These are phyloP conservation scores for Cylindrotheca closterium DNA, from an alignment of 108 stramenopile genomes.

Conservation along the genomic window DNA sequence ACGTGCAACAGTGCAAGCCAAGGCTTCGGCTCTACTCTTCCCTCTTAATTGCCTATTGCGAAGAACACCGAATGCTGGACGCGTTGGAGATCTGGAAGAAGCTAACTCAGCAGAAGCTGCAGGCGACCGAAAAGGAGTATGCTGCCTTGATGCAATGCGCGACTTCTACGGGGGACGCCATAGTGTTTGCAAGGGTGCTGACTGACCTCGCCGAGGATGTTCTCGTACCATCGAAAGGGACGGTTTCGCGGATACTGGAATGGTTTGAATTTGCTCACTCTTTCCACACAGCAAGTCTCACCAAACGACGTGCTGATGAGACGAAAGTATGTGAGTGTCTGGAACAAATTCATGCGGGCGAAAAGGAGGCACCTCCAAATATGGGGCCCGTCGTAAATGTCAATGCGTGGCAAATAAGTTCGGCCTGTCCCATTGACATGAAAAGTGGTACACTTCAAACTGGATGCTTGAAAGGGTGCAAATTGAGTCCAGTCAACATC, in stretches of 20 bases:
- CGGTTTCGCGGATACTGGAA: conserved; percentile 47
- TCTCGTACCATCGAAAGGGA: conserved; percentile 62
- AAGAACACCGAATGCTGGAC: conserved; percentile 21
- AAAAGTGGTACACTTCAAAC: conserved; percentile 47
- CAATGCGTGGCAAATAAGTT: conserved; percentile 49
- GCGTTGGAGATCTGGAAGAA: conserved; percentile 65
- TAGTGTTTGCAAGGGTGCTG: conserved; percentile 62
- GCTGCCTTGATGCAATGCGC: conserved; percentile 58
- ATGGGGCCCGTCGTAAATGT: conserved; percentile 39
- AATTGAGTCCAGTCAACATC: conserved; percentile 57
- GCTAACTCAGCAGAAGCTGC: conserved; percentile 27
- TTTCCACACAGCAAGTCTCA: conserved; percentile 2
- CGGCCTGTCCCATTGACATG: conserved; percentile 49
- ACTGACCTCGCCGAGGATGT: conserved; percentile 78
- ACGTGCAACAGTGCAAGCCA: conserved; percentile 62
- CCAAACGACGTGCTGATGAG: conserved; percentile 4
- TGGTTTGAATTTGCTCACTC: conserved; percentile 64
- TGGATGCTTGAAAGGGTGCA: conserved; percentile 45
- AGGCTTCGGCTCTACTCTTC: conserved; percentile 77
- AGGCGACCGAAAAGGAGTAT: conserved; percentile 71
- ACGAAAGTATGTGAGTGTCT: conserved; percentile 7
- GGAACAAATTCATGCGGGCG: conserved; percentile 22
- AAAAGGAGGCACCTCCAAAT: conserved; percentile 21
- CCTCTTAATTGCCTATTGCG: conserved; percentile 65
- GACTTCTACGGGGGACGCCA: conserved; percentile 34